These are phyloP conservation scores for Microbotryomycetes sp. DNA, from an alignment of 1,284 basidiomycete species.

Conservation along the genomic window DNA sequence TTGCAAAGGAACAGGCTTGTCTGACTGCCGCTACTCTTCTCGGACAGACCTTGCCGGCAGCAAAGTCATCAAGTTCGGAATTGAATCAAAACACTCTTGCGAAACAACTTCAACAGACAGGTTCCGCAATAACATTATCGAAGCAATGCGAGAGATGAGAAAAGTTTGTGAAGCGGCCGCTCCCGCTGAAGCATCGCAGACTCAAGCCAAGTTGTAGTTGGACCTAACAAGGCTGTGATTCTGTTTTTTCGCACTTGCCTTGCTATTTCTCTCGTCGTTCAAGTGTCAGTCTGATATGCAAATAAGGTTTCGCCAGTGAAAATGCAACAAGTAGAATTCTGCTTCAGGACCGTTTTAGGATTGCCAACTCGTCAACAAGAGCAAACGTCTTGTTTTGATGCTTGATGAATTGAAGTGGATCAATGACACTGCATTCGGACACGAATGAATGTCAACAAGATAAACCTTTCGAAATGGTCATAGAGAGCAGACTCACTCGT, in stretches of 20 bases:
- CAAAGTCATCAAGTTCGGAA: constrained; percentile 81
- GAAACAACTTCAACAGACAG: constrained; percentile 61
- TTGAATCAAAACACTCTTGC: constrained; percentile 79
- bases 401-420: no score
- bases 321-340: no score
- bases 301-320: no score
- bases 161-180: constrained; percentile 48
- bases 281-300: no score
- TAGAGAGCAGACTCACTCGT: no score
- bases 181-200: not conserved
- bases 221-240: not conserved
- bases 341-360: no score
- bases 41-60: constrained; percentile 70
- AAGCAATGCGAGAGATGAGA: constrained; percentile 68
- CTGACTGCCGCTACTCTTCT: not conserved
- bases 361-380: no score
- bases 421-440: no score
- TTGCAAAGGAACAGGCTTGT: not conserved
- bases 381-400: no score
- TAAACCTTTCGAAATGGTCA: no score
- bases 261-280: no score
- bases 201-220: constrained; percentile 13
- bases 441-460: no score
- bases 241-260: not conserved
- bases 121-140: constrained; percentile 63